phyloP scores from a whole-genome alignment of 2,329 filamentous ascomycete species.

The Alternaria hordeiaustralica region DNA sequence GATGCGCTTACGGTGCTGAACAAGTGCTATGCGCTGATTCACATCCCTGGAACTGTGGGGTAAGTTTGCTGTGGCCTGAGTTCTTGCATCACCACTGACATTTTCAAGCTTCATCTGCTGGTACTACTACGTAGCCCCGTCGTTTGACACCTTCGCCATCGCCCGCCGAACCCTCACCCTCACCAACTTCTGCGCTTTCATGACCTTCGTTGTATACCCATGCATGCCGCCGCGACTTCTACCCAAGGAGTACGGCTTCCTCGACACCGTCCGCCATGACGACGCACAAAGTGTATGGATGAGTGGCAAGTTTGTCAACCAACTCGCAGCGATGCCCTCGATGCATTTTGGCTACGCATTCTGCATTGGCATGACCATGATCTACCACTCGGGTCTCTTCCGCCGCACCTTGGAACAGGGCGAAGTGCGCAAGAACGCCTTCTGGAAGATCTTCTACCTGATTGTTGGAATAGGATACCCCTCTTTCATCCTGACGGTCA shows the following conservation, averaged over 20 bases:
- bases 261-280: constrained; percentile 56
- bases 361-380: constrained; percentile 59
- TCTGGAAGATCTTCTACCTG: constrained; percentile 55
- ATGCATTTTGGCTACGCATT: constrained; percentile 65
- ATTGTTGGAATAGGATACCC: constrained; percentile 61
- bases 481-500: constrained; percentile 61
- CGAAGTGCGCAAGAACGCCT: constrained; percentile 50
- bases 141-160: constrained; percentile 53
- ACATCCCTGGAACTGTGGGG: constrained; percentile 67
- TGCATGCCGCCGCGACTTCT: constrained; percentile 61
- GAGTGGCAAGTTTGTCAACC: constrained; percentile 55
- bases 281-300: constrained; percentile 56
- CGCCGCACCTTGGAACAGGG: constrained; percentile 52
- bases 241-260: constrained; percentile 53
- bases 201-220: constrained; percentile 60
- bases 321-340: constrained; percentile 55
- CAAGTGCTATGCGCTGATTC: constrained; percentile 65
- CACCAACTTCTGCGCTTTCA: constrained; percentile 61
- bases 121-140: constrained; percentile 67
- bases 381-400: constrained; percentile 61
- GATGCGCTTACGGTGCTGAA: constrained; percentile 63
- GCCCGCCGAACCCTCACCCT: constrained; percentile 57
- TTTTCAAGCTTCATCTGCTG: constrained; percentile 64
- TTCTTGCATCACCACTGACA: constrained; percentile 19
- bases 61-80: constrained; percentile 36